Evolutionary conservation across 768 basidiomycete genomes (phyloP).

Genomic region (Tylopilus sp.): DNA sequence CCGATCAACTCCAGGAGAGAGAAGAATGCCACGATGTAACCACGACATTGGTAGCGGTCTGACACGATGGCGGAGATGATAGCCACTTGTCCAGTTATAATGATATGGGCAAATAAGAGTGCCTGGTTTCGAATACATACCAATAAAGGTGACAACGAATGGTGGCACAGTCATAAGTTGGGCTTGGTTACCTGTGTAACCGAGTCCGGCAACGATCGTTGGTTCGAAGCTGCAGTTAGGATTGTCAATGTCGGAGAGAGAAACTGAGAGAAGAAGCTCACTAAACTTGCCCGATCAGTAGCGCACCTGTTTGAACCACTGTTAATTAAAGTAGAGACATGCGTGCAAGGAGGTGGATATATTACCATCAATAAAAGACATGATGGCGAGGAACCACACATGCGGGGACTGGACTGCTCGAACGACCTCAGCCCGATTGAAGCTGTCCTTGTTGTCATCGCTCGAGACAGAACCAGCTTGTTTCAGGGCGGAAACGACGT

Average conservation of each 20-base stretch:
- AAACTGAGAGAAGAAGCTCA: conserved; percentile 12
- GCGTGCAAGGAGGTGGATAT: no score
- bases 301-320: conserved; percentile 11
- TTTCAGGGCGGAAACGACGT: conserved; percentile 34
- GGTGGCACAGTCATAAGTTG: no score
- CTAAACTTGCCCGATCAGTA: conserved; percentile 20
- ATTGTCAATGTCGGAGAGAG: conserved; percentile 32
- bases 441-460: conserved; percentile 43
- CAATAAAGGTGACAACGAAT: no score
- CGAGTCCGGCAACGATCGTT: no score
- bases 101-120: no score
- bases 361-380: conserved; percentile 53
- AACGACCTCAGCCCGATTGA: conserved; percentile 55
- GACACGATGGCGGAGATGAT: no score
- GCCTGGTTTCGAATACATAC: no score
- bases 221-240: conserved; percentile 51
- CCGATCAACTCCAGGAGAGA: no score
- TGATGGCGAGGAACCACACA: conserved; percentile 46
- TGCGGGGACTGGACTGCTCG: conserved; percentile 51
- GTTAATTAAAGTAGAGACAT: neutral
- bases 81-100: no score
- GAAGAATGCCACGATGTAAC: no score
- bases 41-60: no score
- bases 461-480: conserved; percentile 31
- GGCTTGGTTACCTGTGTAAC: no score